A percentile compares a stretch with the other conserved stretches of the same genome.
Conservation (phyloP, 2,329 filamentous ascomycete genomes). For the Xylariaceae sp. region DNA sequence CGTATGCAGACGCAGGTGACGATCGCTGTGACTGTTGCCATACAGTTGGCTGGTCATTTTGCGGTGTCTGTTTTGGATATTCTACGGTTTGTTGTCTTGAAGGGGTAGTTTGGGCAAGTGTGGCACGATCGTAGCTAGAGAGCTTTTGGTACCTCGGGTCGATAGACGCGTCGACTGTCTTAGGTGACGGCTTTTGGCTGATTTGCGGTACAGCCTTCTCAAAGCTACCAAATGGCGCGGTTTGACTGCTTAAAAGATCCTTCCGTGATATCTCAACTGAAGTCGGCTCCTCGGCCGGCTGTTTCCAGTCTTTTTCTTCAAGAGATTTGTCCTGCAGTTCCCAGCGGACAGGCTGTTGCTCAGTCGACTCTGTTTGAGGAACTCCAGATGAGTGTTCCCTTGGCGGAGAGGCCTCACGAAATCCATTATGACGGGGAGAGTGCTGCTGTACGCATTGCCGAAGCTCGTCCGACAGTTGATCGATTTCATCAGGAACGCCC, state of each 20-base stretch:
- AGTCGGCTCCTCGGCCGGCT: too few species aligned
- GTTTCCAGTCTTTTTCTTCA: too few species aligned
- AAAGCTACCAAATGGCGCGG: constrained; percentile 16
- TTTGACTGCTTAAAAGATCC: constrained; percentile 20
- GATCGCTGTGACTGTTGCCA: constrained; percentile 13
- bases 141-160: constrained; percentile 10
- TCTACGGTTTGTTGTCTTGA: constrained; percentile 6
- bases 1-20: constrained; percentile 9
- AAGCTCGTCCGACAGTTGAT: constrained; percentile 21
- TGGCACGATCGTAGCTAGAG: constrained; percentile 4
- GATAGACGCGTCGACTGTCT: constrained; percentile 14
- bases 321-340: too few species aligned
- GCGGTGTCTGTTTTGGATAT: constrained; percentile 10
- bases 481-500: constrained; percentile 8
- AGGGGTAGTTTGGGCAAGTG: constrained; percentile 10
- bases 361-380: too few species aligned
- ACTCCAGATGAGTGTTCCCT: too few species aligned
- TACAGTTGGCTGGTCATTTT: constrained; percentile 6
- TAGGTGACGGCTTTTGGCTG: constrained; percentile 18
- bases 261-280: constrained; percentile 20
- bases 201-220: constrained; percentile 8
- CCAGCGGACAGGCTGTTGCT: too few species aligned
- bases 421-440: too few species aligned
- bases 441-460: constrained; percentile 23
- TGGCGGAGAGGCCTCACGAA: too few species aligned